Percentiles rank a stretch among this genome's conserved stretches.
Conservation (phyloP, 495 filamentous ascomycete species). For the Xylaria castorea region DNA sequence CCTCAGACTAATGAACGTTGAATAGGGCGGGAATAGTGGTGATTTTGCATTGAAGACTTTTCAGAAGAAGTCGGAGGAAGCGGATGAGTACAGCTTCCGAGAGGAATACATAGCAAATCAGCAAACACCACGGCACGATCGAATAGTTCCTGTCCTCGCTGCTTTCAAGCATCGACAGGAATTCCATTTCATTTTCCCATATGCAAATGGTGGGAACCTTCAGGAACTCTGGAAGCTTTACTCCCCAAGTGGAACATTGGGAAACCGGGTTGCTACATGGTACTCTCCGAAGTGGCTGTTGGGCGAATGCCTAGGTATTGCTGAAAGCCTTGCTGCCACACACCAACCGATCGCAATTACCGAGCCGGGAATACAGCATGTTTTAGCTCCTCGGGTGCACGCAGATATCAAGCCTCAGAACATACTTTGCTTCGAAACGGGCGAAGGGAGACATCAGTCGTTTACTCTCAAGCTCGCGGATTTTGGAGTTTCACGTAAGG, state of each 20-base stretch:
- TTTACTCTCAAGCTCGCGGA: constrained; percentile 36
- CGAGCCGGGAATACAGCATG: not conserved
- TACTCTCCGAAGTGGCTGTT: constrained; percentile 21
- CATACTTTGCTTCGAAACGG: constrained; percentile 35
- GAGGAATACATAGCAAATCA: constrained; percentile 16
- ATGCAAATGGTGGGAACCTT: constrained; percentile 17
- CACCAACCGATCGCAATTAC: not conserved
- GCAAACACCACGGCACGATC: constrained; percentile 4
- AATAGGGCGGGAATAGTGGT: not conserved
- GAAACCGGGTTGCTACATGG: not conserved
- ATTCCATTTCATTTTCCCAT: constrained; percentile 25
- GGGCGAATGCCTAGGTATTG: not conserved
- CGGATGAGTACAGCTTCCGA: not conserved
- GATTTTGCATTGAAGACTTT: constrained; percentile 23
- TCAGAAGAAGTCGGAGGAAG: too few species aligned
- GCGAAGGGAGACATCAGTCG: not conserved
- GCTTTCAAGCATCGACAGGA: constrained; percentile 15
- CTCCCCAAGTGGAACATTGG: not conserved
- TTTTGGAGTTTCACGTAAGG: constrained; percentile 33
- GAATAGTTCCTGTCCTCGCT: constrained; percentile 19
- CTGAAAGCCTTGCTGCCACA: constrained; percentile 8
- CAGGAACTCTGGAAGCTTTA: constrained; percentile 10
- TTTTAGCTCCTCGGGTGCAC: constrained; percentile 25
- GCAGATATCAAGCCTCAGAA: constrained; percentile 42
- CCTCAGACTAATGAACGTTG: not conserved